Evolutionary conservation across 495 filamentous ascomycete species (phyloP).

Genomic region (Aspergillus indologenus): DNA sequence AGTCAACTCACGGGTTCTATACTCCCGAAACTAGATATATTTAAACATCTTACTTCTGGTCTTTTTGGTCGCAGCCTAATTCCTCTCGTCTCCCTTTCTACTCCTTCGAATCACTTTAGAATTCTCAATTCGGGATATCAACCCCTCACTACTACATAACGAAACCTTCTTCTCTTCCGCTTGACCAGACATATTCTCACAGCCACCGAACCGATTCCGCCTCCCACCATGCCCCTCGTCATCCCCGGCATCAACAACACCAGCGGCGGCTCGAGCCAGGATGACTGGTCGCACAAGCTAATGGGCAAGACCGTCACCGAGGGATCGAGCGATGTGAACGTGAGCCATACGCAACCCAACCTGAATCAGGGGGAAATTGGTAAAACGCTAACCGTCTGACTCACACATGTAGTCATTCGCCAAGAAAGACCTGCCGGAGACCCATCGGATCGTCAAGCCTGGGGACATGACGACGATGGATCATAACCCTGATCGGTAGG

Average conservation of each 20-base stretch:
- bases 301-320: slow-evolving; percentile 70
- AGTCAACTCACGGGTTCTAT: too few species aligned
- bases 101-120: too few species aligned
- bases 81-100: too few species aligned
- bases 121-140: too few species aligned
- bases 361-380: neutral
- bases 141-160: too few species aligned
- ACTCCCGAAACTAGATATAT: too few species aligned
- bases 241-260: slow-evolving; percentile 65
- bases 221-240: slow-evolving; percentile 83
- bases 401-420: slow-evolving; percentile 59
- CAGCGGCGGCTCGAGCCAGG: slow-evolving; percentile 45
- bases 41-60: too few species aligned
- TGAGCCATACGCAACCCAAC: slow-evolving; percentile 25
- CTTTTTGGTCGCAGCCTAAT: too few species aligned
- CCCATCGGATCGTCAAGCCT: slow-evolving; percentile 64
- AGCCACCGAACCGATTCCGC: too few species aligned
- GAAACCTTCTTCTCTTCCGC: too few species aligned
- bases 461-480: slow-evolving; percentile 62
- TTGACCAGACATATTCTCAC: too few species aligned
- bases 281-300: slow-evolving; percentile 70
- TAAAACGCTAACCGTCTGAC: slow-evolving; percentile 5
- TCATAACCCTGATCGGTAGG: slow-evolving; percentile 55
- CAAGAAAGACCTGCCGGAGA: slow-evolving; percentile 66
- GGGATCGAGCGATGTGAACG: slow-evolving; percentile 40